Evolutionary conservation across 2,329 filamentous ascomycete genomes (phyloP).

Genomic region (Delphinella strobiligena): DNA sequence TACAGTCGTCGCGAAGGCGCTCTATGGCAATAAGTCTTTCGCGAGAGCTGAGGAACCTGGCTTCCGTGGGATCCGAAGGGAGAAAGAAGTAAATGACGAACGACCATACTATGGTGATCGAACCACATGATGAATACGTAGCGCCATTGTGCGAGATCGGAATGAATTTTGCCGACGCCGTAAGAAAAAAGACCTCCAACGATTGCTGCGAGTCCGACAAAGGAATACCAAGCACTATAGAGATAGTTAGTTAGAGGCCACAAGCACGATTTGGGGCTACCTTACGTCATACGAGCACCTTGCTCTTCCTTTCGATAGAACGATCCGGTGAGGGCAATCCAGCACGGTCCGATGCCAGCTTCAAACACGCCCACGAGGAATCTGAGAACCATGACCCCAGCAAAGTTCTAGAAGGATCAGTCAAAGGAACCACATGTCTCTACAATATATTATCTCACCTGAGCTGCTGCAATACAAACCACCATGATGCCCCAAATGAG

Average conservation of each 20-base stretch:
- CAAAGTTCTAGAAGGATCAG: too few species aligned
- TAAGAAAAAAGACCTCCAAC: slow-evolving; percentile 44
- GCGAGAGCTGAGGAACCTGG: slow-evolving; percentile 36
- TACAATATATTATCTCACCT: too few species aligned
- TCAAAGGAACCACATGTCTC: too few species aligned
- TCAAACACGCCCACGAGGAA: too few species aligned
- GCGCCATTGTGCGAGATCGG: slow-evolving; percentile 47
- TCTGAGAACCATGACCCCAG: too few species aligned
- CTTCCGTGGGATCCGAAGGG: slow-evolving; percentile 44
- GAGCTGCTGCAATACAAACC: slow-evolving; percentile 15
- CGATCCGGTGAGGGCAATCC: too few species aligned
- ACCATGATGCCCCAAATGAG: slow-evolving; percentile 39
- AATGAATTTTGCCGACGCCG: slow-evolving; percentile 43
- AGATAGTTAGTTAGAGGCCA: neutral
- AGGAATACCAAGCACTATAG: slow-evolving; percentile 47
- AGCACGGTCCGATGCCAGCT: too few species aligned
- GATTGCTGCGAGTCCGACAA: slow-evolving; percentile 45
- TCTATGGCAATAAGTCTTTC: slow-evolving; percentile 42
- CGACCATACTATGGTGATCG: slow-evolving; percentile 45
- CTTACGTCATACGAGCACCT: too few species aligned
- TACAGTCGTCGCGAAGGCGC: slow-evolving; percentile 43
- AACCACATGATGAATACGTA: slow-evolving; percentile 50
- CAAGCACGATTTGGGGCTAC: too few species aligned
- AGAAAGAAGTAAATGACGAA: slow-evolving; percentile 45
- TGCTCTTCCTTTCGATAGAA: too few species aligned